Conservation (phyloP, 2,329 filamentous ascomycete genomes). For the Venturia nashicola region DNA sequence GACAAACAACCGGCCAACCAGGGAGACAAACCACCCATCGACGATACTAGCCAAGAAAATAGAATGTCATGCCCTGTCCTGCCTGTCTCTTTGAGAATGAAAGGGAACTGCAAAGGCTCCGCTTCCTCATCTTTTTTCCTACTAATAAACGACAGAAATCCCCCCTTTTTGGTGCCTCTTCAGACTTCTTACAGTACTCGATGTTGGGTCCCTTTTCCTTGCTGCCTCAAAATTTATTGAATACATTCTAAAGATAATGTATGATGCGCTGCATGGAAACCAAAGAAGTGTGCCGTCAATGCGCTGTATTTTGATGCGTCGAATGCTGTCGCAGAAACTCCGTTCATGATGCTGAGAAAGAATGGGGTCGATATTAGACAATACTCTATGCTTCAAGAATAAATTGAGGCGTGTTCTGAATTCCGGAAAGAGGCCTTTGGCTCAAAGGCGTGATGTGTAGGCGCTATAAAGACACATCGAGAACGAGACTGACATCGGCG, state of each 20-base stretch:
- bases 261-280: not conserved
- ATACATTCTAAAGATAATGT: not conserved
- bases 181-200: not conserved
- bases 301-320: constrained; percentile 1
- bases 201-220: not conserved
- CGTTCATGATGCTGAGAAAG: not conserved
- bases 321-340: constrained; percentile 4
- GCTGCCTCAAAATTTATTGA: not conserved
- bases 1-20: not conserved
- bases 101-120: not conserved
- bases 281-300: not conserved
- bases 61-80: not conserved
- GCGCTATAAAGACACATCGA: constrained; percentile 56
- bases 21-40: not conserved
- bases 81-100: not conserved
- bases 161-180: not conserved
- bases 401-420: not conserved
- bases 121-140: not conserved
- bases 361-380: not conserved
- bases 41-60: not conserved
- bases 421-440: not conserved
- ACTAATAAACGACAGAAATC: not conserved
- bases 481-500: constrained; percentile 89
- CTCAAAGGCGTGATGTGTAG: not conserved
- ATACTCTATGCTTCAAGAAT: not conserved